Evolutionary conservation across 1,139 yeast species (phyloP), one percentile per base, ranked within the genome.

Genomic region (Lodderomyces beijingensis): DNA sequence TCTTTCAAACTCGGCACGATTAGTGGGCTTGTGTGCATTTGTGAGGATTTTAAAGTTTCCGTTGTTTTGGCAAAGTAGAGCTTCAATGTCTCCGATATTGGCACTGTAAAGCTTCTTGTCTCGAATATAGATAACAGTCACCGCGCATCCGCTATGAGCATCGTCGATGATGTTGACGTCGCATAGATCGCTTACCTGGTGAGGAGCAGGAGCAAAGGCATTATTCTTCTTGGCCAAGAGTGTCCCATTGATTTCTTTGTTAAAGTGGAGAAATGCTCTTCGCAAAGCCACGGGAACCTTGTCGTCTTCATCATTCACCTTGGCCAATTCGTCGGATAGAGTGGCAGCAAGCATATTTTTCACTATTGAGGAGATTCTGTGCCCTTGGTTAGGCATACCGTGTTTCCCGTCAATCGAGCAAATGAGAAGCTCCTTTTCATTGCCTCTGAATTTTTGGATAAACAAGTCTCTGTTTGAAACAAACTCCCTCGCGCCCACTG

Each of bases 61-160:
- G 54, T 85, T 86, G 28, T 78, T 74, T 41, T 82, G 74, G 4
- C 95, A 80, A 35, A 91, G 57, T 34, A 91, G 68, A 0, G 89
- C 91, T 69, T 82, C 84, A 3, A 86, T 77, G 51, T 91, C 97
- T 48, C 99, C 99, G 35, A 85, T 76, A 47, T 89, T 89, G 3
- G 96, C 96, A 13, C 89, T 73, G 53, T 81, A 88, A 19, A 89
- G 57, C 38, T 67, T 71, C 37, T 74, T 74, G 22, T 81, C 93
- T 41, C 76, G 77, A 42, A 91, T 71, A 51, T 86, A 93, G 9
- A 87, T 70, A 13, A 88, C 77, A 0, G 96, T 79, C 0, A 87
- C 84, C 33, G 95, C 77, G 30, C 95, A 82, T 9, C 98, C 98
- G n/a, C 91, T 77, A 32, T 72, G 61, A 6, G 80, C 74, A 53